Base-by-base conservation (phyloP, 2,329 filamentous ascomycete species). In the Colletotrichum chlorophyti region DNA sequence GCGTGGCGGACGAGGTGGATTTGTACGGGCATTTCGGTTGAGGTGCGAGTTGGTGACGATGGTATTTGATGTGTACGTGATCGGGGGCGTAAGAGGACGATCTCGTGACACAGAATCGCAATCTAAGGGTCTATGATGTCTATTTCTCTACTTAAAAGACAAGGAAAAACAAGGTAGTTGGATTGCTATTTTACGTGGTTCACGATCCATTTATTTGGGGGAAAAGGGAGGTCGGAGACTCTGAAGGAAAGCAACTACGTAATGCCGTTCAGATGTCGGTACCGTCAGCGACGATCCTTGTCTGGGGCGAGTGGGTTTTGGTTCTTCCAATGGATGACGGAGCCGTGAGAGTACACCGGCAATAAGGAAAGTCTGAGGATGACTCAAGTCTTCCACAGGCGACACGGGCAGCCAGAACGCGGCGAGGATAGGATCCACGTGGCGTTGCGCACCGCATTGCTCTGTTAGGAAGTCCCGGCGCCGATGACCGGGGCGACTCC, bases 1-100 rank as follows among this genome's bases (percentile, higher is more conserved):
- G 88, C 89, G 72, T 92, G 89, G 73, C 90, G 88, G 66, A 92
- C 83, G 64, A 89, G 79, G 72, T 90, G 85, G 64, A 91, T 77
- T 38, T 79, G 84, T 23, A 80, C 78, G 3, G 78, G 70, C 81
- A 84, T 84, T 49, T 35, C 69, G 23, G 29, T 21, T n/a, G n/a
- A n/a, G 27, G 27, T 50, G 14, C 10, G 7, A 1, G 7, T 42
- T 15, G 26, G n/a, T 23, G 26, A n/a, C 42, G 34, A 31, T 19
- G 27, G 9, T 37, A 14, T 31, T 34, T 6, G 24, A 17, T 27
- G 17, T 23, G n/a, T n/a, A n/a, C n/a, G 50, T n/a, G 14, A 35
- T n/a, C n/a, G 24, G 2, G 14, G n/a, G 15, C 26, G 6, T 10
- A 17, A 6, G 29, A 35, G 21, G 27, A 35, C 5, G 17, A 3